Evolutionary conservation across 139 green algal genomes (phyloP), one percentile per base, ranked within the genome.

Genomic region (Pseudopediastrum boryanum): DNA sequence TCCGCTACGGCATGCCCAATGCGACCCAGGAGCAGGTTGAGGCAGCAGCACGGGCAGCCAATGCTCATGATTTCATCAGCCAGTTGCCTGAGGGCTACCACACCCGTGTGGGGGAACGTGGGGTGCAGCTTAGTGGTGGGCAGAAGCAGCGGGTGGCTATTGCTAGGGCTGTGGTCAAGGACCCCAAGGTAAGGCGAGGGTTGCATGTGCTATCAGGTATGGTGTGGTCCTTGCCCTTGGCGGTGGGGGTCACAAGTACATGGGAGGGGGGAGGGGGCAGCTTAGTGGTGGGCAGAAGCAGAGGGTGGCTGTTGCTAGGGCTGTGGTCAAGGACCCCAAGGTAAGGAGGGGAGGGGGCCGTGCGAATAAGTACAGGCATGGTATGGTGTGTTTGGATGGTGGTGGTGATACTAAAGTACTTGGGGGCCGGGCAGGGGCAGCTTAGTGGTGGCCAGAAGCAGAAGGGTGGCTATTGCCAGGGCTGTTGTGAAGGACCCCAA

Each of bases 121-220:
- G 84, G 16, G 78, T 87, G 29, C 83, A 86, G 79, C 74, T 92
- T 50, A 83, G 62, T 16, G 88, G 88, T 23, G 91, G 90, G 4
- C 87, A 94, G 78, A 92, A 93, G 87, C 90, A 94, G 79, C 84
- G 91, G 33, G 71, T 95, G 21, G 89, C 89, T 23, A 94, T 95
- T 42, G 94, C 94, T 13, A 86, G 94, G 13, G 94, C 93, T 9
- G 83, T 98, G 36, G 70, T 98, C 19, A 88, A 87, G 29, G 78
- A 94, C n/a, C 93, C 93, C 2, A 61, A 70, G 56, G 70, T 86
- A n/a, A n/a, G n/a, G n/a, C n/a, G n/a, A n/a, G n/a, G n/a, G n/a
- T n/a, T n/a, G n/a, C n/a, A n/a, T n/a, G n/a, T n/a, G n/a, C n/a
- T n/a, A n/a, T n/a, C n/a, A n/a, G n/a, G n/a, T n/a, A n/a, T n/a